Evolutionary conservation across 1,139 yeast species (phyloP), one percentile per base, ranked within the genome.

Genomic region (Debaryomyces coudertii): DNA sequence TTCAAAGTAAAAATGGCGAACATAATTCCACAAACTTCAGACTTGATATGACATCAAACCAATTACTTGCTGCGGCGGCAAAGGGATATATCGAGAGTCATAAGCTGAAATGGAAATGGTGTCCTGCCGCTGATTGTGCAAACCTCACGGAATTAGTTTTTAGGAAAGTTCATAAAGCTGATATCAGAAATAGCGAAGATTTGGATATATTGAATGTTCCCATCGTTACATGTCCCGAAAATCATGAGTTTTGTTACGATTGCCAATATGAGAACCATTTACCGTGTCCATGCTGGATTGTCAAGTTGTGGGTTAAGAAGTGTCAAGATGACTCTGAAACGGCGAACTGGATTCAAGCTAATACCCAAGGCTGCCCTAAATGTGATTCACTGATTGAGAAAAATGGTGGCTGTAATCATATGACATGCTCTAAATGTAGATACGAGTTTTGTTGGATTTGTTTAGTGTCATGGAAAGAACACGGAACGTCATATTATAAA

Each of bases 361-460:
- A 93, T 62, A 90, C 99, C 2, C 87, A 90, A 57, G 80, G 81
- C 42, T 93, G 99, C 61, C 92, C 95, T 2, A 71, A 76, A 52
- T 85, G 93, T 64, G 66, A 63, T 16, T 62, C 84, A 0, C 65
- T 74, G n/a, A 85, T 85, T 50, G 90, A 88, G 58, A 87, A 92
- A 61, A 87, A 86, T 61, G 98, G 97, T 25, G 98, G 98, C 0
- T 93, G 98, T 66, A 92, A 93, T 66, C 99, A 93, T 67, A 92
- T 93, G 97, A 79, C 83, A 0, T 93, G 99, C 63, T 73, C 80
- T 5, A 85, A 83, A 51, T 93, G 99, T 64, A 63, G 65, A 9
- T 69, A 81, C 61, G 89, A 92, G 59, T 93, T 90, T 62, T 93
- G 99, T 63, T 93, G 99, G 99, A 83, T 90, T 42, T 93, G 99